Evolutionary conservation across 148 eudicot genomes (phyloP), one percentile per base, ranked within the genome.

Genomic region (Amaranthus hypochondriacus): DNA sequence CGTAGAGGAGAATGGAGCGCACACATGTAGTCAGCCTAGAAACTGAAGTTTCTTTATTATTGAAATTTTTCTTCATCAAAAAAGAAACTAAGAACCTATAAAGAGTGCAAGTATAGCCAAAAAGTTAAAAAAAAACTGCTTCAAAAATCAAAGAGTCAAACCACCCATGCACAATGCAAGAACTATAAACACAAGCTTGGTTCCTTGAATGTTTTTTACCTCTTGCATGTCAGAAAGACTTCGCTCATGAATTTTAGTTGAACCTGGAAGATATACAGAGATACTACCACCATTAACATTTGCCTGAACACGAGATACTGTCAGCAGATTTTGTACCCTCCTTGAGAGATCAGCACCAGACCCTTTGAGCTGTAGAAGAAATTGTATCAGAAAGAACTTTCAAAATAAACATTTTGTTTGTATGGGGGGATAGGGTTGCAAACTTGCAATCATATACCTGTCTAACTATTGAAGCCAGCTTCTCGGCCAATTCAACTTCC

Each of bases 301-400:
- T 73, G 89, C 82, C 78, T 90, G 93, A 79, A 95, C 86, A 69
- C 97, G 96, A 75, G 93, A 83, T 69, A 95, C 73, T 7, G 90
- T 87, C 62, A 84, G 86, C 81, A 95, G 85, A 82, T 90, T 95
- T 80, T 95, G 99, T n/a, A 95, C 97, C 84, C 99, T 85, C 83
- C 99, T 85, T 21, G 99, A 89, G 66, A 95, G 97, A 75, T 95
- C 99, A 71, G 90, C 95, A 78, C 97, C 99, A 57, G 99, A 87
- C 55, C 99, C 99, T 83, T 86, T 95, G 76, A 95, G 81, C 99
- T 95, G 89, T 78, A 84, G 58, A 73, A 9, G 75, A 18, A 62
- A 63, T 13, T 71, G 61, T 21, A 73, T 87, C 75, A 91, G 83
- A 60, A 71, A 46, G 58, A 70, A 70, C 65, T 12, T 55, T 59